phyloP scores from a whole-genome alignment of 2,329 filamentous ascomycete species.

The Phoma sp. region DNA sequence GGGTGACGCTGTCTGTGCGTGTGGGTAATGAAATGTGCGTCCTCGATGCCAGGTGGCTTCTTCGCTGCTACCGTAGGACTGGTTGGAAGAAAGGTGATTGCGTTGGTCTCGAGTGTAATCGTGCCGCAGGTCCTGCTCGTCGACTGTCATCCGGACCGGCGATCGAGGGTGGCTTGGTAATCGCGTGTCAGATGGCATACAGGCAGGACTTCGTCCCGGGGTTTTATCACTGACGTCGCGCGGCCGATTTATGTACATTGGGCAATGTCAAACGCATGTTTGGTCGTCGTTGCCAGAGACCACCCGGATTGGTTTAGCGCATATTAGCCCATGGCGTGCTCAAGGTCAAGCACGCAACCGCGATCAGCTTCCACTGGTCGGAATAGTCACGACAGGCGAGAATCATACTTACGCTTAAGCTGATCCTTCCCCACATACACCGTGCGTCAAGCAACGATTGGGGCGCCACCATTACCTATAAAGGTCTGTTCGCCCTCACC shows the following conservation, averaged over 20 bases:
- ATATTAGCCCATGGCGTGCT: slow-evolving; percentile 9
- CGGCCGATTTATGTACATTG: slow-evolving; percentile 1
- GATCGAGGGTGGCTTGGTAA: neutral
- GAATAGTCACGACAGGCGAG: neutral
- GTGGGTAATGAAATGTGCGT: neutral
- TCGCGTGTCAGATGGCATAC: slow-evolving; percentile 5
- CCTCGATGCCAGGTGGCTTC: slow-evolving; percentile 7
- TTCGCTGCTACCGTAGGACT: neutral
- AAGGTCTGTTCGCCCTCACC: slow-evolving; percentile 19
- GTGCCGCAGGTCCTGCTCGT: neutral
- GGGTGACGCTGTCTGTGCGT: slow-evolving; percentile 15
- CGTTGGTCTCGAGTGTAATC: neutral
- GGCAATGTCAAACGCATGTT: slow-evolving; percentile 3
- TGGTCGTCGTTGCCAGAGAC: slow-evolving; percentile 4
- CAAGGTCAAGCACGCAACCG: slow-evolving; percentile 12
- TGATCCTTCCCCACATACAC: slow-evolving; percentile 30
- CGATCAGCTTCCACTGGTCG: slow-evolving; percentile 9
- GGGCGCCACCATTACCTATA: slow-evolving; percentile 23
- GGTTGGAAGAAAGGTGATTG: neutral
- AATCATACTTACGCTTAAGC: slow-evolving; percentile 13
- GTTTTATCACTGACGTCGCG: slow-evolving; percentile 8
- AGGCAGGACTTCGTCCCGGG: neutral
- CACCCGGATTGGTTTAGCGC: slow-evolving; percentile 5
- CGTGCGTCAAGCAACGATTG: slow-evolving; percentile 14
- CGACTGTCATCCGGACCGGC: neutral